Percentiles rank a stretch among this genome's conserved stretches.
Evolutionary conservation across 192 early-diverging fungal genomes (phyloP).

Genomic region (Umbelopsis vinacea): DNA sequence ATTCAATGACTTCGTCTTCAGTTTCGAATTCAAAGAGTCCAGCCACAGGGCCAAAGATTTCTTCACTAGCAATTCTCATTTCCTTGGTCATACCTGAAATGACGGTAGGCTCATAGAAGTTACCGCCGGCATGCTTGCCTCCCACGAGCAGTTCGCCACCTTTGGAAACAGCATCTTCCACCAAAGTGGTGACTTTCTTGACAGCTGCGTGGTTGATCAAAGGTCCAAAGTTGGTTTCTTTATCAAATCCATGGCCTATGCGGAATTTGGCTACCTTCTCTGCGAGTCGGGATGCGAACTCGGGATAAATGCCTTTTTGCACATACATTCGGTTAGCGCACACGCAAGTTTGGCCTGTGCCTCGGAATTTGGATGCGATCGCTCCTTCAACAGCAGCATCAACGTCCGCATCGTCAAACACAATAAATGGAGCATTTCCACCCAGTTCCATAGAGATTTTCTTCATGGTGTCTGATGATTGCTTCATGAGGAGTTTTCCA

Average conservation of each 20-base stretch:
- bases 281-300: constrained; percentile 62
- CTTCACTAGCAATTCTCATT: constrained; percentile 76
- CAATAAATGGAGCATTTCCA: constrained; percentile 82
- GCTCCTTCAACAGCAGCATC: constrained; percentile 70
- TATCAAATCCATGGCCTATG: constrained; percentile 78
- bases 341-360: constrained; percentile 84
- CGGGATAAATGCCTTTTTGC: constrained; percentile 64
- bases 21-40: constrained; percentile 75
- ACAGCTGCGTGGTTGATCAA: constrained; percentile 74
- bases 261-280: constrained; percentile 59
- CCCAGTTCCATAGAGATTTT: constrained; percentile 83
- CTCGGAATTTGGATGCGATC: constrained; percentile 66
- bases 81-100: constrained; percentile 67
- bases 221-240: constrained; percentile 74
- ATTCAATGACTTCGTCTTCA: constrained; percentile 77
- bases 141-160: constrained; percentile 76
- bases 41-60: constrained; percentile 93
- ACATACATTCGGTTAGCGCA: constrained; percentile 82
- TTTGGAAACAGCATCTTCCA: constrained; percentile 71
- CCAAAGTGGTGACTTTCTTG: constrained; percentile 68
- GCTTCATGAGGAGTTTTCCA: constrained; percentile 67
- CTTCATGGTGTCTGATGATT: constrained; percentile 68
- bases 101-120: constrained; percentile 86
- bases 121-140: constrained; percentile 61
- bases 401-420: constrained; percentile 79